Conservation (phyloP, 1,139 yeast genomes). For the Pichia sp. region DNA sequence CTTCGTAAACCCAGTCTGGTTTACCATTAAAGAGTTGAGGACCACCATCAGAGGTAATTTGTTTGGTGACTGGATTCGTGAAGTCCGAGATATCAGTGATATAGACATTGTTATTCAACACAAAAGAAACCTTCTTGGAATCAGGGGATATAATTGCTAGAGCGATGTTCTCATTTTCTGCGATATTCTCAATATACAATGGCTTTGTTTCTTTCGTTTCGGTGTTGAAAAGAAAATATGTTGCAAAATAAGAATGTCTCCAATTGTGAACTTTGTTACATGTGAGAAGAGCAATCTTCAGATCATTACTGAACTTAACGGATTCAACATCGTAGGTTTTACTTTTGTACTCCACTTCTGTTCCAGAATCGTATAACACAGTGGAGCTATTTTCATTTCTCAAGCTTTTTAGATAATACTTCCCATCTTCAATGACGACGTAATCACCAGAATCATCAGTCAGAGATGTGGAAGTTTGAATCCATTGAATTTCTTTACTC, state of each 20-base stretch:
- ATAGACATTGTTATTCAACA: constrained; percentile 41
- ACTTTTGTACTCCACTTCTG: constrained; percentile 35
- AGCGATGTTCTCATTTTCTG: constrained; percentile 23
- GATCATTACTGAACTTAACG: constrained; percentile 58
- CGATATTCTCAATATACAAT: constrained; percentile 22
- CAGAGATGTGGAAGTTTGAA: constrained; percentile 39
- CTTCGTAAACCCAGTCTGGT: constrained; percentile 62
- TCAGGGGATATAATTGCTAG: constrained; percentile 43
- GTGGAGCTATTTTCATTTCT: constrained; percentile 40
- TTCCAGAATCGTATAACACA: constrained; percentile 40
- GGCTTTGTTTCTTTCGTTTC: constrained; percentile 28
- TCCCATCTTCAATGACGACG: constrained; percentile 32
- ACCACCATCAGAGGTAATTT: constrained; percentile 44
- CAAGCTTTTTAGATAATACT: constrained; percentile 42
- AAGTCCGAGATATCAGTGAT: constrained; percentile 28
- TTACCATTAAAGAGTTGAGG: constrained; percentile 45
- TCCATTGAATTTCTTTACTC: constrained; percentile 58
- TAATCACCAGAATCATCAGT: constrained; percentile 49
- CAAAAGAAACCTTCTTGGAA: constrained; percentile 38
- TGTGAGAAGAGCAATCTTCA: constrained; percentile 46
- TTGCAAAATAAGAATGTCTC: constrained; percentile 47
- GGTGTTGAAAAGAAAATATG: constrained; percentile 40
- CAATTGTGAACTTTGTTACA: constrained; percentile 45
- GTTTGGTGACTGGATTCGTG: constrained; percentile 18
- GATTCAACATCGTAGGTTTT: constrained; percentile 41